Evolutionary conservation across 306 rosid genomes (phyloP), one percentile per base, ranked within the genome.

Genomic region (Pterocarpus macrocarpus): DNA sequence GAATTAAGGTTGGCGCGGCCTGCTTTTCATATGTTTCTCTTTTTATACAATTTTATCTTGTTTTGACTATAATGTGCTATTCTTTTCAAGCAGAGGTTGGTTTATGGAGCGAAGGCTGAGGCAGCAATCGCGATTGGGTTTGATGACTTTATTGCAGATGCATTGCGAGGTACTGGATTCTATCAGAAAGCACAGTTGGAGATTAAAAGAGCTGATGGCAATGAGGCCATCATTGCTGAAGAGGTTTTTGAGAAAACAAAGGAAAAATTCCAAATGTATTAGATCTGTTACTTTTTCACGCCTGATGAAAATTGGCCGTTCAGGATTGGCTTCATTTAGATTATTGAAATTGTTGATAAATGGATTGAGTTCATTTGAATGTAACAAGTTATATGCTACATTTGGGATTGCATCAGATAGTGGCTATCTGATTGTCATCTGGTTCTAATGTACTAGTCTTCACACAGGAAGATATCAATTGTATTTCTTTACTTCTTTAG

Each of bases 61-160:
- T 68, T 34, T 15, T n/a, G 30, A 16, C n/a, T 74, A 28, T 72
- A 67, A 70, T 69, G 28, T 76, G 17, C 71, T 33, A 2, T 64
- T 61, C 3, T 33, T 80, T 52, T 53, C 79, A 76, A 49, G 61
- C 98, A 94, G 98, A 91, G 98, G 88, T 78, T 94, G 94, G 95
- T 94, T 61, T 94, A 94, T 33, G 98, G 98, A 74, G 98, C 98
- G 0, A 86, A 94, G 87, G 98, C 98, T 14, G 98, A 94, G 80
- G 98, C 98, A 41, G 98, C 98, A 30, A 92, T 94, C 43, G 97
- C 98, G 9, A 90, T 94, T 32, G 98, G 98, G 38, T 94, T 94
- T 49, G 98, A 94, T 69, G 98, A 92, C 79, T 94, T 92, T 77
- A 94, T 94, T 63, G 98, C 98, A 0, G 97, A 94, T 73, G 98